Conservation (phyloP, 345 rosid species). For the Rhizophora mangle region DNA sequence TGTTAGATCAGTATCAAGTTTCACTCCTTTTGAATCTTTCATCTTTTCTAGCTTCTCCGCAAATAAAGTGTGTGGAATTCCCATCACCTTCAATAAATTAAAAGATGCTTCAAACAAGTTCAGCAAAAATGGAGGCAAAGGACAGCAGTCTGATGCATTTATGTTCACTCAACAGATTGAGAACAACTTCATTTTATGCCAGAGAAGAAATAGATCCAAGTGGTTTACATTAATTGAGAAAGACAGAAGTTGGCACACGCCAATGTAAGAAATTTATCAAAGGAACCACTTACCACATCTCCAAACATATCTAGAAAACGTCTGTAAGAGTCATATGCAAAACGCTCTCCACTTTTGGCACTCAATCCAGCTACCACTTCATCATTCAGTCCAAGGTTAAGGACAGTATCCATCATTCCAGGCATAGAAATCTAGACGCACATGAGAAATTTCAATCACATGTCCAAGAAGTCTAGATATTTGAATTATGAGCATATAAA, state of each 20-base stretch:
- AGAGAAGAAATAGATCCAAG: neutral
- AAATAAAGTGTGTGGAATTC: slow-evolving; percentile 72
- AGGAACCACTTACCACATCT: slow-evolving; percentile 63
- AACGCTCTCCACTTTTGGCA: slow-evolving; percentile 82
- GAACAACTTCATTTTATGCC: no score
- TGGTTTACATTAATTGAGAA: neutral
- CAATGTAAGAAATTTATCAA: slow-evolving; percentile 2
- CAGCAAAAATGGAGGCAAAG: neutral
- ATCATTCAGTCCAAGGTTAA: slow-evolving; percentile 88
- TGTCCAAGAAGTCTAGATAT: neutral
- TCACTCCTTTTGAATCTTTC: slow-evolving; percentile 61
- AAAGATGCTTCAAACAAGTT: slow-evolving; percentile 7
- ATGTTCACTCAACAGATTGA: neutral
- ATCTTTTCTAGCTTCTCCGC: slow-evolving; percentile 68
- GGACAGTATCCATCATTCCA: slow-evolving; percentile 99
- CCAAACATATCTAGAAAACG: slow-evolving; percentile 98
- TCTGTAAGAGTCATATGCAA: slow-evolving; percentile 83
- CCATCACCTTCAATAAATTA: slow-evolving; percentile 61
- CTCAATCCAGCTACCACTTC: slow-evolving; percentile 71
- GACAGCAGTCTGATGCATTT: no score
- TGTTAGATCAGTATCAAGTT: slow-evolving; percentile 64
- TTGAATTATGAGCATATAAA: neutral
- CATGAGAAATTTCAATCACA: neutral
- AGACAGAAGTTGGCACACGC: neutral
- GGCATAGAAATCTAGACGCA: slow-evolving; percentile 80